A percentile compares a stretch with the other conserved stretches of the same genome.
Evolutionary conservation across 768 basidiomycete genomes (phyloP).

Genomic region (Gymnopilus junonius): DNA sequence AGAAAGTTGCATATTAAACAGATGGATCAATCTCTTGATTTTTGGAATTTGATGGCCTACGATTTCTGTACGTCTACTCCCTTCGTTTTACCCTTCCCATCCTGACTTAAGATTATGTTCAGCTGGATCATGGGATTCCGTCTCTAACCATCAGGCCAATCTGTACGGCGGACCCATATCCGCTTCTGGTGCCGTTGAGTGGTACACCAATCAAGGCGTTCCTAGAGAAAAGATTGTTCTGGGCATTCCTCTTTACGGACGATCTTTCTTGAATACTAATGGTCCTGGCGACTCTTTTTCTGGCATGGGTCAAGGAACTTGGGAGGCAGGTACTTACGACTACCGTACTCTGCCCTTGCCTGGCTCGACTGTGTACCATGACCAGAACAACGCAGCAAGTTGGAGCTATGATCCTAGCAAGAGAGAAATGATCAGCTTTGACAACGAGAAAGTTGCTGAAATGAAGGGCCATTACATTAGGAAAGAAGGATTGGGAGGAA

Average conservation of each 20-base stretch:
- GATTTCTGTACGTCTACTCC: conserved; percentile 63
- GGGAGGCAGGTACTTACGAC: conserved; percentile 93
- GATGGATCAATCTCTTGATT: conserved; percentile 89
- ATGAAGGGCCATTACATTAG: conserved; percentile 85
- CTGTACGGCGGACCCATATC: conserved; percentile 71
- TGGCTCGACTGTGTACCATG: conserved; percentile 65
- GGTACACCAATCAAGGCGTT: conserved; percentile 76
- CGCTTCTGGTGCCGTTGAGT: conserved; percentile 65
- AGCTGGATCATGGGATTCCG: conserved; percentile 80
- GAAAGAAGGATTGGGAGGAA: conserved; percentile 79
- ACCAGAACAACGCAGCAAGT: conserved; percentile 72
- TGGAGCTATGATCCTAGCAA: conserved; percentile 81
- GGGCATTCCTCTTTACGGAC: conserved; percentile 93
- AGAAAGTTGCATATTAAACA: conserved; percentile 75
- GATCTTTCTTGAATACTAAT: conserved; percentile 84
- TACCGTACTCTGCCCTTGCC: conserved; percentile 88
- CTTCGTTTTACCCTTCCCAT: neutral
- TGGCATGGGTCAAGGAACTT: conserved; percentile 85
- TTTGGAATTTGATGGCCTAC: conserved; percentile 98
- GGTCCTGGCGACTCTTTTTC: conserved; percentile 83
- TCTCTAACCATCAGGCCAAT: conserved; percentile 87
- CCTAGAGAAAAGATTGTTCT: conserved; percentile 80
- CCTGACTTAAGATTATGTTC: conserved; percentile 2
- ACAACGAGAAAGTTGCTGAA: conserved; percentile 66
- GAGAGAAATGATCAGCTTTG: conserved; percentile 85